phyloP scores from a whole-genome alignment of 2,329 filamentous ascomycete genomes.

The Cladobotryum protrusum region DNA sequence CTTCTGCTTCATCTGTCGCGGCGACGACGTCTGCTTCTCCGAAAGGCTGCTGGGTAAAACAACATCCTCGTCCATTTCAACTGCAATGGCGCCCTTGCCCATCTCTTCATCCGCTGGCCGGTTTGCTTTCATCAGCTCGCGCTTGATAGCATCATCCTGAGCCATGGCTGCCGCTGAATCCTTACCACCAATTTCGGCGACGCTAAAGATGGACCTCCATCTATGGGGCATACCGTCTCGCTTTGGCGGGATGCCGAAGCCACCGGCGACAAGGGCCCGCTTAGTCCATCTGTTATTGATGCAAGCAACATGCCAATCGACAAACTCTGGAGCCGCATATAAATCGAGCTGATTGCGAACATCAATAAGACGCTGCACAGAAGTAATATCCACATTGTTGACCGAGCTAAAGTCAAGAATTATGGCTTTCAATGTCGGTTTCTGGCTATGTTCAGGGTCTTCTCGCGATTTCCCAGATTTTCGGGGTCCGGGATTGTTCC shows the following conservation, averaged over 20 bases:
- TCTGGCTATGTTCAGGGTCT: slow-evolving; percentile 27
- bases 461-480: slow-evolving; percentile 37
- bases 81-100: slow-evolving; percentile 22
- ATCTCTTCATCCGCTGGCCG: slow-evolving; percentile 30
- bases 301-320: slow-evolving; percentile 95
- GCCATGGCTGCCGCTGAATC: slow-evolving; percentile 64
- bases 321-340: slow-evolving; percentile 70
- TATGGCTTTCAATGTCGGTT: slow-evolving; percentile 75
- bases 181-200: slow-evolving; percentile 74
- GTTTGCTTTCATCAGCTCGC: slow-evolving; percentile 7
- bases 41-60: neutral
- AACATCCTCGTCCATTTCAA: slow-evolving; percentile 24
- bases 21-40: slow-evolving; percentile 29
- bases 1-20: slow-evolving; percentile 20
- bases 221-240: slow-evolving; percentile 48
- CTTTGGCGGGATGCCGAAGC: slow-evolving; percentile 75
- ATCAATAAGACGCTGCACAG: slow-evolving; percentile 86
- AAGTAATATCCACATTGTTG: slow-evolving; percentile 90
- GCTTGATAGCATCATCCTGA: slow-evolving; percentile 55
- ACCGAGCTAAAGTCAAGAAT: slow-evolving; percentile 92
- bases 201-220: slow-evolving; percentile 94
- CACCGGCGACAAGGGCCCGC: slow-evolving; percentile 76
- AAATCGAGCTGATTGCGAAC: slow-evolving; percentile 89
- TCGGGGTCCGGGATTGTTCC: slow-evolving; percentile 82
- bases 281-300: slow-evolving; percentile 91